phyloP scores from a whole-genome alignment of 1,284 basidiomycete species.

The Ustilago nuda region DNA sequence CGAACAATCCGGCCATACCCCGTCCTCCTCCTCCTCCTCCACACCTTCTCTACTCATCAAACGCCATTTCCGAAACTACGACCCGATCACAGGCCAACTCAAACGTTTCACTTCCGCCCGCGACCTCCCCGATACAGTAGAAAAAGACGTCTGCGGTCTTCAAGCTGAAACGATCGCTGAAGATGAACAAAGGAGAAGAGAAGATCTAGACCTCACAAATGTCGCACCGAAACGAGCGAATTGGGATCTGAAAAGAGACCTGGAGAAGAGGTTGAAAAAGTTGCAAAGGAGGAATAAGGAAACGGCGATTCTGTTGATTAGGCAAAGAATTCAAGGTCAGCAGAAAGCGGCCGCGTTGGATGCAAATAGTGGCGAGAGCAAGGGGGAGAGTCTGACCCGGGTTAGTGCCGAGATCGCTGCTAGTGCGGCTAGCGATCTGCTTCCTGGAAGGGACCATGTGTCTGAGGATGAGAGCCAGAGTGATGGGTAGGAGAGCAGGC shows the following conservation, averaged over 20 bases:
- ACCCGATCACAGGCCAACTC: constrained; percentile 65
- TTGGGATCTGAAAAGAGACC: constrained; percentile 96
- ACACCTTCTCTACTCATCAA: constrained; percentile 46
- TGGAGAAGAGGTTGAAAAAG: constrained; percentile 87
- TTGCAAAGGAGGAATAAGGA: constrained; percentile 91
- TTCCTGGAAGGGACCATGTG: neutral
- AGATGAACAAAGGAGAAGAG: constrained; percentile 83
- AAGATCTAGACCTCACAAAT: constrained; percentile 93
- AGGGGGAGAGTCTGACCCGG: constrained; percentile 23
- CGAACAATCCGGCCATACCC: constrained; percentile 37
- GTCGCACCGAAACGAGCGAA: constrained; percentile 96
- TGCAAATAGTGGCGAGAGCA: constrained; percentile 12
- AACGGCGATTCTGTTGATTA: constrained; percentile 87
- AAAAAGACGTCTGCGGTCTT: constrained; percentile 84
- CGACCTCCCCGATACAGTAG: constrained; percentile 84
- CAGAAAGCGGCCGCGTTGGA: constrained; percentile 36
- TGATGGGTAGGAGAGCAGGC: constrained; percentile 10
- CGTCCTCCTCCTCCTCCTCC: neutral
- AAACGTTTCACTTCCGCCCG: constrained; percentile 71
- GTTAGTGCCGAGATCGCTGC: constrained; percentile 44
- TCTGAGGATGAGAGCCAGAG: constrained; percentile 13
- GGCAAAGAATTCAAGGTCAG: constrained; percentile 41
- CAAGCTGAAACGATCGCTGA: constrained; percentile 85
- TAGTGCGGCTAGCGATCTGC: constrained; percentile 30
- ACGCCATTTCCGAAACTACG: constrained; percentile 68